Evolutionary conservation across 2,329 filamentous ascomycete genomes (phyloP).

Genomic region (Alternaria metachromatica): DNA sequence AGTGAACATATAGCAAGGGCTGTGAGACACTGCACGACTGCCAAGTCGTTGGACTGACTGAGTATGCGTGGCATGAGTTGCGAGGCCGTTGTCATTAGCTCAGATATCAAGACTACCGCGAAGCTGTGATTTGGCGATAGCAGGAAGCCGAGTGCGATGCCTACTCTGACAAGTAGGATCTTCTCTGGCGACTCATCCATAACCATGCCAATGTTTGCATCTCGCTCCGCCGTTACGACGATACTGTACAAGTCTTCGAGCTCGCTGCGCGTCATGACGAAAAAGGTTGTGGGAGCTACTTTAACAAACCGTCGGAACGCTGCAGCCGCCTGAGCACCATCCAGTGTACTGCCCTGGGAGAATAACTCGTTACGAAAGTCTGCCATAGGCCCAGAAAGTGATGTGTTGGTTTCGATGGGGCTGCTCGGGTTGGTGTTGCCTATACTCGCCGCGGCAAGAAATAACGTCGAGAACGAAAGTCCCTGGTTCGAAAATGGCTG

Average conservation of each 20-base stretch:
- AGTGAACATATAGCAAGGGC: slow-evolving; percentile 6
- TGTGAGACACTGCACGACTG: neutral
- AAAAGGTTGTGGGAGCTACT: neutral
- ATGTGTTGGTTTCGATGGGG: neutral
- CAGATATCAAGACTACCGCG: slow-evolving; percentile 4
- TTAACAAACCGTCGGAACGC: neutral
- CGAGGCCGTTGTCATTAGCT: neutral
- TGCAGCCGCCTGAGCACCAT: neutral
- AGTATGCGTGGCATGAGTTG: neutral
- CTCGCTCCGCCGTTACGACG: neutral
- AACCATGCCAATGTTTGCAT: neutral
- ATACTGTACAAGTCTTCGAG: neutral
- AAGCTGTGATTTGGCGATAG: slow-evolving; percentile 6
- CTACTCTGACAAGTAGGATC: slow-evolving; percentile 4
- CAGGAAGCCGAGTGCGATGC: slow-evolving; percentile 12
- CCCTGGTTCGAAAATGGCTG: slow-evolving; percentile 1
- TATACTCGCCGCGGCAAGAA: neutral
- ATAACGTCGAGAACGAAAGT: neutral
- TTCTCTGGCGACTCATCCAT: neutral
- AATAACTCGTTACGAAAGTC: neutral
- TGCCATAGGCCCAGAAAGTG: neutral
- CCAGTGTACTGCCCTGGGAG: neutral
- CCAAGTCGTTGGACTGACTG: neutral
- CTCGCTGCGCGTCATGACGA: neutral
- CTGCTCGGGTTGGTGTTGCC: neutral